Evolutionary conservation across 2,329 filamentous ascomycete species (phyloP), one percentile per base, ranked within the genome.

Genomic region (Talaromyces sp.): DNA sequence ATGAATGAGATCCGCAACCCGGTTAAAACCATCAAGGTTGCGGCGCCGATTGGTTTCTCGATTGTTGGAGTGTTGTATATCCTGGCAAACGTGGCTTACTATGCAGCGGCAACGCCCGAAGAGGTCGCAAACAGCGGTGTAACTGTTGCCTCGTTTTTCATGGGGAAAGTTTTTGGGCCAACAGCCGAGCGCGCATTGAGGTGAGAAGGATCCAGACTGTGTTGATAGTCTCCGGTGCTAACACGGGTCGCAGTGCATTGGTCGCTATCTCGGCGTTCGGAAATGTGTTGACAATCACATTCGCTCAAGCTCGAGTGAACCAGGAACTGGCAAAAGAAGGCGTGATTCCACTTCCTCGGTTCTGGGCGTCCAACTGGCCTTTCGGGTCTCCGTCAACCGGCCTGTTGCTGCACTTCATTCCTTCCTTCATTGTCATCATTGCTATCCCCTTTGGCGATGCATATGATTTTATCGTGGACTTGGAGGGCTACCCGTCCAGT

Each of bases 221-320:
- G 5, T 4, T 29, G 3, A 3, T 10, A 10, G 10, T 3, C 13
- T 32, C 8, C 3, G 10, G 5, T 35, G 13, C 17, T 36, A n/a
- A 33, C n/a, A 20, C 17, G 9, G 10, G 4, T 20, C 13, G 86
- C 14, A 85, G 79, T 20, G 85, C 86, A 49, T 86, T 88, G 56
- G 84, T 88, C 19, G 85, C 86, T 0, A 75, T 88, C 1, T 88
- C 85, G 0, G 85, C 85, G 3, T 85, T 87, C 58, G 86, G 85
- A 24, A 88, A 88, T 60, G 83, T 88, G 13, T 75, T 88, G 42
- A 82, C 79, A 51, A 84, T 88, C 56, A 87, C 87, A 56, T 88
- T 88, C 70, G 85, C 85, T 0, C 85, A 88, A 68, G 84, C 85
- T 6, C 80, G 86, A 48, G 71, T 88, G 4, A 85, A 86, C 0